phyloP scores from a whole-genome alignment of 441 rosid genomes.

The Aquilaria agallochum region DNA sequence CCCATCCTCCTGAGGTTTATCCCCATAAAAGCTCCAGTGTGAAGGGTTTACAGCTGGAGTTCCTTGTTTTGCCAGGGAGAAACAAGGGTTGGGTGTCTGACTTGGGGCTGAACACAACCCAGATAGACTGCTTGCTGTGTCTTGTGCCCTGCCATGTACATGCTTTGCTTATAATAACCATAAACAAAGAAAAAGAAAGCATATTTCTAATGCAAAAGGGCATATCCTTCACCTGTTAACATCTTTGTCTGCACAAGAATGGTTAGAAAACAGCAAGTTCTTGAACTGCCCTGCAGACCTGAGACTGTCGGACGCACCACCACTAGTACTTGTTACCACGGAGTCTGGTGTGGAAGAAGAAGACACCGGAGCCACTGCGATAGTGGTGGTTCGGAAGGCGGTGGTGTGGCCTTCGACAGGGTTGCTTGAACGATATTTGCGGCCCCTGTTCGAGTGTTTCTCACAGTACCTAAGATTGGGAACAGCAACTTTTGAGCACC shows the following conservation, averaged over 20 bases:
- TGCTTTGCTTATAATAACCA: no score
- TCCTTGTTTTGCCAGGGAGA: slow-evolving; percentile 27
- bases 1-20: slow-evolving; percentile 23
- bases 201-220: no score
- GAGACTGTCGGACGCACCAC: slow-evolving; percentile 32
- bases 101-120: no score
- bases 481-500: slow-evolving; percentile 86
- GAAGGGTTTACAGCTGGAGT: slow-evolving; percentile 27
- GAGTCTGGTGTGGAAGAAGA: slow-evolving; percentile 20
- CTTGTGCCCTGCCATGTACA: no score
- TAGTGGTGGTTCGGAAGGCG: slow-evolving; percentile 20
- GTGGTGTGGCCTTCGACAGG: slow-evolving; percentile 94
- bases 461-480: slow-evolving; percentile 89
- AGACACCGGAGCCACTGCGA: slow-evolving; percentile 6
- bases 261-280: slow-evolving; percentile 31
- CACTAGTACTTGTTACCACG: slow-evolving; percentile 18
- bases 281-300: slow-evolving; percentile 26
- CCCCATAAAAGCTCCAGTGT: slow-evolving; percentile 23
- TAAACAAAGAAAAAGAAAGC: no score
- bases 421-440: slow-evolving; percentile 98
- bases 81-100: neutral
- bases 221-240: no score
- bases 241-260: no score
- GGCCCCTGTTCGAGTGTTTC: slow-evolving; percentile 89
- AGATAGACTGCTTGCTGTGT: no score